Evolutionary conservation across 2,329 filamentous ascomycete species (phyloP).

Genomic region (Cytospora piceae): DNA sequence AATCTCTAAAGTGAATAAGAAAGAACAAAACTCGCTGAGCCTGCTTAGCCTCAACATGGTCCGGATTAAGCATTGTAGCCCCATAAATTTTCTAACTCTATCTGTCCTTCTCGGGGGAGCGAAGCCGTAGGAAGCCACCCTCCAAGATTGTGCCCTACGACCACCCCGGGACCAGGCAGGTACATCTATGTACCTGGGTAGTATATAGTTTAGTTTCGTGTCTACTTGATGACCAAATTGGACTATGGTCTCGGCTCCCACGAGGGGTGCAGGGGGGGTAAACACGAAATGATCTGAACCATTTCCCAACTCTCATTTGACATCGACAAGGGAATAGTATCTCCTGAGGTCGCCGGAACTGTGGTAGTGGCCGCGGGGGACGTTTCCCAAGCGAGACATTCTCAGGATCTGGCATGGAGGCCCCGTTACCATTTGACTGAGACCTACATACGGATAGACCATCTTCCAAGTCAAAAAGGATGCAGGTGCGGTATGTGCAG

Average conservation of each 20-base stretch:
- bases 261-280: neutral
- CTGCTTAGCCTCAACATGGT: neutral
- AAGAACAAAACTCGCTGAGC: neutral
- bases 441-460: conserved; percentile 27
- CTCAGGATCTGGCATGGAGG: conserved; percentile 24
- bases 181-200: neutral
- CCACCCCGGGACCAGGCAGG: neutral
- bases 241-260: neutral
- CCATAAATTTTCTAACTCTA: neutral
- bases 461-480: conserved; percentile 13
- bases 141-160: neutral
- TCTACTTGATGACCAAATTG: conserved; percentile 4
- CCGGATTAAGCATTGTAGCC: neutral
- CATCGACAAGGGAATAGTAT: neutral
- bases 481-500: conserved; percentile 4
- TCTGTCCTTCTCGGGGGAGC: neutral
- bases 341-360: conserved; percentile 14
- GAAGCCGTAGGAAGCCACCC: neutral
- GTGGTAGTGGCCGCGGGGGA: conserved; percentile 21
- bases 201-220: neutral
- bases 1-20: neutral
- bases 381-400: conserved; percentile 23
- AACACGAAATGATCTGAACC: conserved; percentile 10
- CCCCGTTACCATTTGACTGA: conserved; percentile 23
- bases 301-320: neutral